Evolutionary conservation across 495 filamentous ascomycete genomes (phyloP).

Genomic region (Hypoxylon subgilvum): DNA sequence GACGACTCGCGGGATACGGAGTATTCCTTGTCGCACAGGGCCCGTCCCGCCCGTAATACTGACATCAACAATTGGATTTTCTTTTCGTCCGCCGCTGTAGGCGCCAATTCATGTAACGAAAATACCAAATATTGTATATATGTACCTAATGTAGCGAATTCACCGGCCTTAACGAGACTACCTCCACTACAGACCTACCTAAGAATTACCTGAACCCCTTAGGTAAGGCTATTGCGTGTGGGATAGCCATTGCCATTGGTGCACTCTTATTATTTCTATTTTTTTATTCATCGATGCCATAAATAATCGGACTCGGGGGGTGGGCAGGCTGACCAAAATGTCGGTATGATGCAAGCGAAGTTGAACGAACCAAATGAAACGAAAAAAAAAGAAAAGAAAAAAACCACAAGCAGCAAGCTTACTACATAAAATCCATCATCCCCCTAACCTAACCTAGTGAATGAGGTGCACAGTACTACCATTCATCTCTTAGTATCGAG

Average conservation of each 20-base stretch:
- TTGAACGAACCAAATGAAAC: too few species aligned
- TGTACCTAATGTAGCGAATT: too few species aligned
- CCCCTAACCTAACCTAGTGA: not conserved
- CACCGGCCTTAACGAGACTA: too few species aligned
- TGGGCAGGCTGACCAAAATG: conserved; percentile 24
- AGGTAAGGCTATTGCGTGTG: conserved; percentile 25
- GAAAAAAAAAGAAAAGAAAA: too few species aligned
- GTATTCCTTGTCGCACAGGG: conserved; percentile 16
- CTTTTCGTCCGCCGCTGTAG: conserved; percentile 31
- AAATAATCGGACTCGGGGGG: conserved; percentile 19
- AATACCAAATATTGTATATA: not conserved
- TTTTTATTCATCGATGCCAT: conserved; percentile 10
- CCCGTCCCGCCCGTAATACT: conserved; percentile 39
- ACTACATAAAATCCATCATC: conserved; percentile 11
- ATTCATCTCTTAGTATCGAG: too few species aligned
- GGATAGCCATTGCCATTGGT: too few species aligned
- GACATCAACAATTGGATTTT: conserved; percentile 30
- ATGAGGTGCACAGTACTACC: too few species aligned
- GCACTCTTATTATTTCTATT: too few species aligned
- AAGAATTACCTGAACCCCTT: conserved; percentile 25
- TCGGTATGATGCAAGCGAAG: conserved; percentile 33
- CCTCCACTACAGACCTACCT: too few species aligned
- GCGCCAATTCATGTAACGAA: conserved; percentile 27
- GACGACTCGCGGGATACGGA: conserved; percentile 32
- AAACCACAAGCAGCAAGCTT: conserved; percentile 21